Base-by-base conservation (phyloP, 2,329 filamentous ascomycete species). In the Orbilia blumenaviensis region DNA sequence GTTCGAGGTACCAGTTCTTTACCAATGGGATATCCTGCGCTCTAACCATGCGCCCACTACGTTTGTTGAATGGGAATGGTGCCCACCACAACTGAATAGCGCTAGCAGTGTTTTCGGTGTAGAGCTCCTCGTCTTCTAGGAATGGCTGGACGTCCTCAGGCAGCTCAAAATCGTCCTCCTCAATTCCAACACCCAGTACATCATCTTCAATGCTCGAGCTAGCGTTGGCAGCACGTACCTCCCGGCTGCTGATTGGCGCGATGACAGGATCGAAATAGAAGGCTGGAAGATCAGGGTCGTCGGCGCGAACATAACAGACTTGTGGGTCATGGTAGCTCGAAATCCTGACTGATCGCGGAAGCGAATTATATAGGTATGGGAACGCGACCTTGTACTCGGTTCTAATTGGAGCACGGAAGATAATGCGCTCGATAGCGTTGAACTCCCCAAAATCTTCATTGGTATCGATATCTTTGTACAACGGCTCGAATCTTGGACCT, bases 371-470 rank as follows among this genome's bases (percentile, higher is more conserved):
- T 4, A 99, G 86, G 82, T 91, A 97, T 0, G 95, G 95, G 82
- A 92, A 98, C 0, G 93, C 93, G 46, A 99, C 95, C 50, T 94
- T 90, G 81, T 96, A 97, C 84, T 99, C 95, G 7, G 94, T 99
- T 79, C 94, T 90, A 78, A 98, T 96, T 0, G 94, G 94, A 52
- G 92, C 91, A 78, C 95, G 91, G 87, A 99, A 99, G 79, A 99
- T 99, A 84, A 99, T 99, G 80, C 96, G 92, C 81, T 99, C 95
- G 80, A 99, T 99, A 34, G 95, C 95, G 81, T 99, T 99, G 87
- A 99, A 99, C 83, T 99, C 95, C 83, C 95, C 95, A 84, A 99
- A 99, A 82, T 99, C 95, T 83, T 99, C 95, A 80, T 99, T 99
- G 1, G 95, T 95, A 82, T 99, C 94, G 77, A 99, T 94, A 80